These are phyloP conservation scores for Trypanosoma theileri DNA, from an alignment of 208 protist species.

Conservation along the genomic window DNA sequence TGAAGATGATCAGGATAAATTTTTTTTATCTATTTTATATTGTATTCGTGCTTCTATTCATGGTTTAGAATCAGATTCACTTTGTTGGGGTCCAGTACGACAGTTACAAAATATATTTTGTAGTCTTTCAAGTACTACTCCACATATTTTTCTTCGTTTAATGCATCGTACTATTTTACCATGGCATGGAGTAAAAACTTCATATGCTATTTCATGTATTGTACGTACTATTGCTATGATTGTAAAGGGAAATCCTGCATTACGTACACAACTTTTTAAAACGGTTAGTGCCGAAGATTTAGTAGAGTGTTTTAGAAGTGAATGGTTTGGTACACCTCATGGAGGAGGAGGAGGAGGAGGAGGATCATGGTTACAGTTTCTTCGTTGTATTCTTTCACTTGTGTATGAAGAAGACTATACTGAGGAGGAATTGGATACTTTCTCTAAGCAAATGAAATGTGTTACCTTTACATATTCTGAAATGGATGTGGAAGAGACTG, in stretches of 20 bases:
- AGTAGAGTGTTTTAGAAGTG: slow-evolving; percentile 31
- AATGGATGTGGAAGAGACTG: slow-evolving; percentile 1
- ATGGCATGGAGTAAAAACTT: slow-evolving; percentile 39
- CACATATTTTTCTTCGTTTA: slow-evolving; percentile 42
- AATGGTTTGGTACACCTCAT: slow-evolving; percentile 38
- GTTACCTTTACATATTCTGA: background rate
- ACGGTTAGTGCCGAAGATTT: slow-evolving; percentile 34
- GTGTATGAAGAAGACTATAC: slow-evolving; percentile 34
- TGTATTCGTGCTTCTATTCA: slow-evolving; percentile 36
- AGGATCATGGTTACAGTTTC: slow-evolving; percentile 30
- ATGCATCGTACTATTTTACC: slow-evolving; percentile 48
- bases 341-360: background rate
- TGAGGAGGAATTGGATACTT: background rate
- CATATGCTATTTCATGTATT: slow-evolving; percentile 28
- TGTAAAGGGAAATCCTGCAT: slow-evolving; percentile 29
- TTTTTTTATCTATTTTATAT: slow-evolving; percentile 39
- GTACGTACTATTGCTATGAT: slow-evolving; percentile 34
- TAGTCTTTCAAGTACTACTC: slow-evolving; percentile 9
- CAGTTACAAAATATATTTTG: slow-evolving; percentile 49
- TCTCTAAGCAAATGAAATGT: background rate
- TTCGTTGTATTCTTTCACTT: slow-evolving; percentile 29
- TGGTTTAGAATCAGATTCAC: slow-evolving; percentile 12
- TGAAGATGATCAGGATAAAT: slow-evolving; percentile 8
- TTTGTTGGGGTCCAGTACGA: slow-evolving; percentile 26
- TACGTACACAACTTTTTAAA: slow-evolving; percentile 25